Base-by-base conservation (phyloP, 2,329 filamentous ascomycete genomes). In the Trichoderma koningiopsis region DNA sequence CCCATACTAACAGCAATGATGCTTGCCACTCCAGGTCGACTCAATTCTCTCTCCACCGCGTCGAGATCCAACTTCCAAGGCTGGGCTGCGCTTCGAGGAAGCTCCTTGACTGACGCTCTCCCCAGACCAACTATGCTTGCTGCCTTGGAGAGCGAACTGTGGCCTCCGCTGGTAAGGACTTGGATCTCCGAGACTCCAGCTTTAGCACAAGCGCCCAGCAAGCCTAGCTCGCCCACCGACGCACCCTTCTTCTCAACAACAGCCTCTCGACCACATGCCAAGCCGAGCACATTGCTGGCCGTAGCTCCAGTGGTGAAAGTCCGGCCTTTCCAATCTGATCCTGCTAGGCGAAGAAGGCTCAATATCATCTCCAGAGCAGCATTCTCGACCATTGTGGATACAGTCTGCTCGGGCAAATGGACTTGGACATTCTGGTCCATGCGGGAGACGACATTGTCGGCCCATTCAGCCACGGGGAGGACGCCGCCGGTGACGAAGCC, bases 401-500 rank as follows among this genome's bases (percentile, higher is more conserved):
- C 85, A 0, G 89, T 91, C 78, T 97, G 92, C 24, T 84, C 82
- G 0, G 93, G 90, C 1, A 97, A 83, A 77, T 97, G 94, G 0
- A 97, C 92, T 69, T 90, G 87, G 5, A 94, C 89, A 78, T 94
- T 97, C 77, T 97, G 93, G 77, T 97, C 94, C 71, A 91, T 87
- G 10, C 88, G 86, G 5, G 90, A 90, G 71, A 95, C 93, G n/a
- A 97, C 81, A 72, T 93, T 91, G 78, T 97, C 95, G 1, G 93
- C 94, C 66, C 92, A 87, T 73, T 91, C 86, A 37, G 94, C 94
- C 29, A 93, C 88, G 6, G 93, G 92, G 0, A 94, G 92, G 8
- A 86, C 84, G 16, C 93, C 92, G 56, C 95, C 95, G 0, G 91
- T 97, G 6, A 97, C 91, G 77, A 97, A 97, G 70, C 93, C 94